Percentiles rank a stretch among this genome's conserved stretches.
Conservation (phyloP, 1,139 yeast genomes). For the Yamadazyma blattariae region DNA sequence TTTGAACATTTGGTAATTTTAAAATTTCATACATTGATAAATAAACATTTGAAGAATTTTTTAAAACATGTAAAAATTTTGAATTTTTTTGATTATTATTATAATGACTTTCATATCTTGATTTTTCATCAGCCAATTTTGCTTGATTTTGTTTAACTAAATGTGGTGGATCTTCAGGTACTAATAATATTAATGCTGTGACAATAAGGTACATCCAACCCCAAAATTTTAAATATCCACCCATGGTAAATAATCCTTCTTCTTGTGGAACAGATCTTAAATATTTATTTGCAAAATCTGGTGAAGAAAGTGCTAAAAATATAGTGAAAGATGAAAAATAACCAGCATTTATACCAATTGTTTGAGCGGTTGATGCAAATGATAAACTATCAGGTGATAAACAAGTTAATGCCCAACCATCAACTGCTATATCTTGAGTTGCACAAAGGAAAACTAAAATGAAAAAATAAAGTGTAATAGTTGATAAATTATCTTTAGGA, state of each 20-base stretch:
- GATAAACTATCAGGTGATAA: constrained; percentile 75
- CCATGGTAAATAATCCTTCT: constrained; percentile 66
- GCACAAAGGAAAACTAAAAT: constrained; percentile 84
- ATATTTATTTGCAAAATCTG: constrained; percentile 88
- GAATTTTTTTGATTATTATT: constrained; percentile 17
- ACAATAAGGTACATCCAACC: constrained; percentile 70
- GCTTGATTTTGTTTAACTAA: constrained; percentile 39
- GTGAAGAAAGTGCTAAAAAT: constrained; percentile 84
- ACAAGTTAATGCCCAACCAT: constrained; percentile 96
- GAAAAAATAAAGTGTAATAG: constrained; percentile 66
- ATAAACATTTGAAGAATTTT: constrained; percentile 48
- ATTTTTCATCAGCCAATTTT: constrained; percentile 33
- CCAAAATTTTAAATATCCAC: constrained; percentile 74
- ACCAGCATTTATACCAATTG: constrained; percentile 91
- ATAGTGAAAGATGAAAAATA: constrained; percentile 90
- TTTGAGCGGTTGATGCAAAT: constrained; percentile 97
- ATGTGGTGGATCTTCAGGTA: constrained; percentile 67
- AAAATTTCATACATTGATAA: constrained; percentile 73
- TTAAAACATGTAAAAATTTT: constrained; percentile 26
- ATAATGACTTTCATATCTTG: constrained; percentile 16
- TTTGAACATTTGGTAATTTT: constrained; percentile 71
- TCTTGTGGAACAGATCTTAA: constrained; percentile 59
- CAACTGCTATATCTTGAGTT: constrained; percentile 98
- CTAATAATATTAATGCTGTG: constrained; percentile 58
- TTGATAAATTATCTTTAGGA: constrained; percentile 53